Base-by-base conservation (phyloP, 257 asterid genomes). In the Primulina eburnea region DNA sequence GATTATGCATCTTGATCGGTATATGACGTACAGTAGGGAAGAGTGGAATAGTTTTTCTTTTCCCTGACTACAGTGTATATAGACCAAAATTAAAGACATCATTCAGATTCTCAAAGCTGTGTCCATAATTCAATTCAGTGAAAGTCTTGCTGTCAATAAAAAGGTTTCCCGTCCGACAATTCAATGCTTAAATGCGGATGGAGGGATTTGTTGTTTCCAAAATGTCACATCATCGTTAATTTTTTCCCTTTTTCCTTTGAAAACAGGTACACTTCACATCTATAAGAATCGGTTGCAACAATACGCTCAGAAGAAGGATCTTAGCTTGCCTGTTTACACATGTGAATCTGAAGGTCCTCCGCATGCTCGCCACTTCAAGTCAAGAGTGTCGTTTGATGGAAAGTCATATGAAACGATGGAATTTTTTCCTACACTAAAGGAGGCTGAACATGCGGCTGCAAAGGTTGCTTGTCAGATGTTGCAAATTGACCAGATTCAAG, bases 361-460 rank as follows among this genome's bases (percentile, higher is more conserved):
- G 20, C 96, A 88, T 72, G 79, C 76, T 57, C 89, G 83, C 28
- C 85, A 77, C 30, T 90, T 85, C 72, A 88, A 69, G 80, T 85
- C 95, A 40, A 85, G 71, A 52, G 96, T 90, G 10, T 57, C 70
- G 2, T 2, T 90, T 58, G 81, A 75, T 30, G 96, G 84, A 57
- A 83, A 73, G 76, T 71, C 77, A 10, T 89, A 75, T 64, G 90
- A 71, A 68, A 73, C 89, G 5, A 9, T n/a, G 12, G 90, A 83
- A 74, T 83, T 70, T 70, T 89, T 81, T 43, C 12, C 84, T 17
- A 87, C 96, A 16, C 10, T 92, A 55, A 92, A 87, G 80, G 95
- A 89, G 62, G 93, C 95, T 67, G 95, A 89, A 74, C 95, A 86
- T 68, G 89, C 96, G 37, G 95, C 88, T 57, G 97, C 97, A 6